Evolutionary conservation across 805 yeast genomes (phyloP).

Genomic region (Kodamaea kaohsiungensis): DNA sequence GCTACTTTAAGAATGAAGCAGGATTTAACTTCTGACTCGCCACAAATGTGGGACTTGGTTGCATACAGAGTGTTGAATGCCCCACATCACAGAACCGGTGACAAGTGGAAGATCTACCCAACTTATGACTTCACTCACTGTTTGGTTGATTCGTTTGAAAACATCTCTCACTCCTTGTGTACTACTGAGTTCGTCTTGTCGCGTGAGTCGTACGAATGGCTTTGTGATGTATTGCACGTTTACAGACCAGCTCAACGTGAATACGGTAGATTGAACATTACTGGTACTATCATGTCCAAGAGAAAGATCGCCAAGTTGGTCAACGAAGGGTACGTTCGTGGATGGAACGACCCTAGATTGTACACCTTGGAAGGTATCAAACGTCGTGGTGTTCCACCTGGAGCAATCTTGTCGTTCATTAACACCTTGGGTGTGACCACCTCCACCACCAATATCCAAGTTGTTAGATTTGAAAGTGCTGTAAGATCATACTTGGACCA

Average conservation of each 20-base stretch:
- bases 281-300: constrained; percentile 93
- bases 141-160: constrained; percentile 95
- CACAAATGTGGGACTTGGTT: constrained; percentile 99
- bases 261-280: constrained; percentile 92
- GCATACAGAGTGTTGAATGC: constrained; percentile 94
- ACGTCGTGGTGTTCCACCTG: constrained; percentile 99
- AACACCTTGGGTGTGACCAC: constrained; percentile 97
- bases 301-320: constrained; percentile 94
- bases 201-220: constrained; percentile 97
- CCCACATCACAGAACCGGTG: constrained; percentile 95
- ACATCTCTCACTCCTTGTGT: constrained; percentile 93
- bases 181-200: constrained; percentile 92
- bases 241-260: constrained; percentile 99
- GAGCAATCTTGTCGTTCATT: constrained; percentile 90
- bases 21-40: constrained; percentile 85
- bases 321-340: constrained; percentile 77
- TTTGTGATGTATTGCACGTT: constrained; percentile 91
- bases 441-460: constrained; percentile 87
- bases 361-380: constrained; percentile 92
- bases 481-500: constrained; percentile 85
- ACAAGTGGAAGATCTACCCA: constrained; percentile 96
- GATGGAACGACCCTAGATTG: constrained; percentile 98
- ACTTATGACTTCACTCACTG: constrained; percentile 99
- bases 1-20: constrained; percentile 97
- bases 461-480: constrained; percentile 83